phyloP scores from a whole-genome alignment of 148 eudicot genomes.

The Vaccinium myrtillus region DNA sequence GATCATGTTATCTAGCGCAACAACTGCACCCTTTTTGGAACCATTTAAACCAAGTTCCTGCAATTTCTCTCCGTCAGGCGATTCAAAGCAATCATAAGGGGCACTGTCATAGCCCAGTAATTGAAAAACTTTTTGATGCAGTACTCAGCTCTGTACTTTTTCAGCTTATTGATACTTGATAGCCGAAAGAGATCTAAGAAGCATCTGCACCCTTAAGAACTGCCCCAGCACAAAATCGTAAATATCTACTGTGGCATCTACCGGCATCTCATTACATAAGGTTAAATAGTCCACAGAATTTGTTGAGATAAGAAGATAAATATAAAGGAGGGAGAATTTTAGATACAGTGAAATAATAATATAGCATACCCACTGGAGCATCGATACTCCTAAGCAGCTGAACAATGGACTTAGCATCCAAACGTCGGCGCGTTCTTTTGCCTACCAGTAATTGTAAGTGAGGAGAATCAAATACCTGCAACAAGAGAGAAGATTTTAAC shows the following conservation, averaged over 20 bases:
- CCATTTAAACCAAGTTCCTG: neutral
- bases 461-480: conserved; percentile 93
- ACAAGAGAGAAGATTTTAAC: conserved; percentile 10
- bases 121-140: neutral
- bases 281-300: neutral
- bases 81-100: neutral
- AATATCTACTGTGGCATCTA: conserved; percentile 8
- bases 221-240: neutral
- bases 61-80: neutral
- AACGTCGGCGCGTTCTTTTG: conserved; percentile 55
- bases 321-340: neutral
- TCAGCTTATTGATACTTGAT: neutral
- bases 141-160: neutral
- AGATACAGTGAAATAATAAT: neutral
- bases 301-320: conserved; percentile 5
- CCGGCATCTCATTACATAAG: neutral
- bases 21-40: neutral
- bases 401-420: conserved; percentile 81
- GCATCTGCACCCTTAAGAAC: neutral
- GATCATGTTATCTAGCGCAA: neutral
- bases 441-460: conserved; percentile 60
- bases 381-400: conserved; percentile 65
- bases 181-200: neutral
- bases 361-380: conserved; percentile 69
- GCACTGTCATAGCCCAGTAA: neutral